Evolutionary conservation across 345 rosid species (phyloP).

Genomic region (Salix dunnii): DNA sequence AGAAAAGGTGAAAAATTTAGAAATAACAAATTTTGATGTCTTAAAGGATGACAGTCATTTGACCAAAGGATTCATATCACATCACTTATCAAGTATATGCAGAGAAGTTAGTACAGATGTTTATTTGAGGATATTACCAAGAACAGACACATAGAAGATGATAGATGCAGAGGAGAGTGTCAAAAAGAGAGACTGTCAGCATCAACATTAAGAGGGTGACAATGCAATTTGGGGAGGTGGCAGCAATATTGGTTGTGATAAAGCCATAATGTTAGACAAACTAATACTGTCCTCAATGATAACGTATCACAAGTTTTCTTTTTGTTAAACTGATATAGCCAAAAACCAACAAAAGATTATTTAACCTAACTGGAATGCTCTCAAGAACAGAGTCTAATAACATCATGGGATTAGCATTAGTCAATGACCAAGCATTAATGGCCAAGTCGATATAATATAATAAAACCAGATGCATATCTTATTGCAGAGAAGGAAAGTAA

Average conservation of each 20-base stretch:
- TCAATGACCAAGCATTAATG: background rate
- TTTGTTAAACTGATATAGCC: background rate
- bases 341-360: background rate
- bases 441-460: background rate
- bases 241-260: background rate
- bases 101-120: background rate
- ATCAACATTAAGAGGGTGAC: background rate
- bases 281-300: background rate
- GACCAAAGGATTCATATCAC: background rate
- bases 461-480: conserved; percentile 3
- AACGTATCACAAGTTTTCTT: background rate
- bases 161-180: background rate
- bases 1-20: background rate
- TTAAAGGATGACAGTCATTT: background rate
- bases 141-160: background rate
- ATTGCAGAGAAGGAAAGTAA: background rate
- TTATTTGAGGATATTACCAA: background rate
- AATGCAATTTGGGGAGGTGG: background rate
- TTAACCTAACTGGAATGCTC: background rate
- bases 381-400: background rate
- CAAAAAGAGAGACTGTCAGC: background rate
- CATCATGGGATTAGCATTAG: background rate
- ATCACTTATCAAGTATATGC: background rate
- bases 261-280: background rate
- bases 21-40: background rate